Percentiles rank a stretch among this genome's conserved stretches.
Evolutionary conservation across 768 basidiomycete genomes (phyloP).

Genomic region (Dentipellis fragilis): DNA sequence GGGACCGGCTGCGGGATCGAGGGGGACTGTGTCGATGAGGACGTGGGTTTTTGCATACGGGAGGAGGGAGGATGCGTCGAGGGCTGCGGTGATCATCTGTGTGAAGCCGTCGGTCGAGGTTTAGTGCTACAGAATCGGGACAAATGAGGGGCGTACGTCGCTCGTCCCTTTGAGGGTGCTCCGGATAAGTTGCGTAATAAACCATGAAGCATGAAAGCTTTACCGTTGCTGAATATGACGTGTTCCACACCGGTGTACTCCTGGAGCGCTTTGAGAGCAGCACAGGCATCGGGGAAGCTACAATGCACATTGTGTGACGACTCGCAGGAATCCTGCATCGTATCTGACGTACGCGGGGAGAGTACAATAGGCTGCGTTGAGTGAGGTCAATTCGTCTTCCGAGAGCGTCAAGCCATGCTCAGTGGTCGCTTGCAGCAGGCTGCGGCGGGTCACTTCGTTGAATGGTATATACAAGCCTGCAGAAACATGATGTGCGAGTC

Average conservation of each 20-base stretch:
- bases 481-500: not conserved
- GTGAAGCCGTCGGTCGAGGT: not conserved
- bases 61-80: conserved; percentile 5
- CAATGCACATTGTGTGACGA: not conserved
- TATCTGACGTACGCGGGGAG: conserved; percentile 13
- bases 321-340: not conserved
- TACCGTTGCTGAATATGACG: conserved; percentile 22
- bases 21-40: not conserved
- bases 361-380: conserved; percentile 17
- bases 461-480: conserved; percentile 18
- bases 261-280: conserved; percentile 11
- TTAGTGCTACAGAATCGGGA: not conserved
- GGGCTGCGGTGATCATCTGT: conserved; percentile 18
- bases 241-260: conserved; percentile 8
- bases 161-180: not conserved
- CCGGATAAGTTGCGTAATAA: not conserved
- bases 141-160: not conserved
- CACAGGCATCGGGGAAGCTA: conserved; percentile 18
- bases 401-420: conserved; percentile 9
- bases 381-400: conserved; percentile 1
- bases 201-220: not conserved
- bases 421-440: conserved; percentile 17
- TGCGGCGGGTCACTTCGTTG: conserved; percentile 16
- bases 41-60: conserved; percentile 1
- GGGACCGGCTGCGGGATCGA: too few relatives aligned